These are phyloP conservation scores for Emericellopsis cladophorae DNA, from an alignment of 2,329 filamentous ascomycete genomes.

Conservation along the genomic window DNA sequence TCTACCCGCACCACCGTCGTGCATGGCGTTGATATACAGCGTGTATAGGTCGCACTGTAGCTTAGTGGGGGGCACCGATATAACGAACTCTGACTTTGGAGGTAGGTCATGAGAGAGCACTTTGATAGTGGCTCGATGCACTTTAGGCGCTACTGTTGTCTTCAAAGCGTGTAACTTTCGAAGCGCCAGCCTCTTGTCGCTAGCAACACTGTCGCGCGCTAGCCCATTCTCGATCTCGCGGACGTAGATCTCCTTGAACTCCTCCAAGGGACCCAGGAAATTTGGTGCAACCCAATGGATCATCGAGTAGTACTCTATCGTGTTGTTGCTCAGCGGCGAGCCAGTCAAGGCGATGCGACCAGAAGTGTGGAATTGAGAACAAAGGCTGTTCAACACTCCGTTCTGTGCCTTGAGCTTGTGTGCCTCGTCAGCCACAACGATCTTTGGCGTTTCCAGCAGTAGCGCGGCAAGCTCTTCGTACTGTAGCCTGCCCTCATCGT, in stretches of 20 bases:
- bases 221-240: slow-evolving; percentile 63
- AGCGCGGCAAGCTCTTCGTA: slow-evolving; percentile 23
- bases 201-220: slow-evolving; percentile 45
- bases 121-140: slow-evolving; percentile 59
- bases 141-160: slow-evolving; percentile 60
- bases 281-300: slow-evolving; percentile 76
- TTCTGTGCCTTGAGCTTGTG: slow-evolving; percentile 61
- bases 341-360: slow-evolving; percentile 76
- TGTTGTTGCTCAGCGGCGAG: slow-evolving; percentile 74
- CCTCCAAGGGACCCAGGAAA: slow-evolving; percentile 54
- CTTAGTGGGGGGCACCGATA: slow-evolving; percentile 57
- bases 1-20: background rate
- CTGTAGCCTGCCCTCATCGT: background rate
- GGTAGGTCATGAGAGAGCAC: slow-evolving; percentile 55
- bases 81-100: slow-evolving; percentile 68
- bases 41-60: slow-evolving; percentile 54
- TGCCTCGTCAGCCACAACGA: slow-evolving; percentile 78
- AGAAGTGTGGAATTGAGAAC: slow-evolving; percentile 48
- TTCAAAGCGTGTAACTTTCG: slow-evolving; percentile 61
- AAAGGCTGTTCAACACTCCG: slow-evolving; percentile 37
- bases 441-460: slow-evolving; percentile 48
- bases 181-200: slow-evolving; percentile 45
- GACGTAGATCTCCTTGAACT: slow-evolving; percentile 61
- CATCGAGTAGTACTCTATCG: slow-evolving; percentile 76
- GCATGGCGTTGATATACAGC: slow-evolving; percentile 20